Evolutionary conservation across 352 stramenopile species (phyloP).

Genomic region (Phytophthora melonis): DNA sequence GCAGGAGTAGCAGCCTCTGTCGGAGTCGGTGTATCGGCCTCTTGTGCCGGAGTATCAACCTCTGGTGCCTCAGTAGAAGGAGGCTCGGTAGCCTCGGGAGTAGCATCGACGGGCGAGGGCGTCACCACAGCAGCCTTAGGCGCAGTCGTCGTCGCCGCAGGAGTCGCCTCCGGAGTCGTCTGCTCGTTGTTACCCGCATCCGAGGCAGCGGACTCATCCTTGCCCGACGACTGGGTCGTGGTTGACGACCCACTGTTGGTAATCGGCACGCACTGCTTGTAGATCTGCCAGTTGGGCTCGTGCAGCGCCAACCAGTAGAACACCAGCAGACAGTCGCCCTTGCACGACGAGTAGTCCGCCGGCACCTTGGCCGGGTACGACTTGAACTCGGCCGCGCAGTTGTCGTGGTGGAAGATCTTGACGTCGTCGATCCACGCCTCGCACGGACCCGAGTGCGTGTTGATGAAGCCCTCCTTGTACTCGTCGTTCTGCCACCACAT

Average conservation of each 20-base stretch:
- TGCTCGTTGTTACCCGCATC: not conserved
- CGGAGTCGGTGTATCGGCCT: not conserved
- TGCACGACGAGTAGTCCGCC: slow-evolving; percentile 26
- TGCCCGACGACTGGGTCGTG: slow-evolving; percentile 14
- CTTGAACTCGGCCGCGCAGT: slow-evolving; percentile 43
- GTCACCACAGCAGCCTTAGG: not conserved
- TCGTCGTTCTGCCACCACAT: slow-evolving; percentile 50
- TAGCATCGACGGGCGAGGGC: not conserved
- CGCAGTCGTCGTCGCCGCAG: not conserved
- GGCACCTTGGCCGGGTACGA: slow-evolving; percentile 42
- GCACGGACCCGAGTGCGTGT: slow-evolving; percentile 45
- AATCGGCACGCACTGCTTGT: slow-evolving; percentile 45
- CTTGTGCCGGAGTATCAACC: not conserved
- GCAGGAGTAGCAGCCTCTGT: not conserved
- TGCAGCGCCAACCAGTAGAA: slow-evolving; percentile 37
- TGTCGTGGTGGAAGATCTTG: slow-evolving; percentile 32
- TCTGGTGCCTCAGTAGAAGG: not conserved
- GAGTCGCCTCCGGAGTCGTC: not conserved
- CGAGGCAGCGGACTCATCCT: not conserved
- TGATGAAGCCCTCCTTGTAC: slow-evolving; percentile 46
- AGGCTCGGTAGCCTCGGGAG: not conserved
- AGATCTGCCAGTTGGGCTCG: slow-evolving; percentile 38
- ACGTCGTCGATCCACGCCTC: slow-evolving; percentile 36
- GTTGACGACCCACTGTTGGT: slow-evolving; percentile 25
- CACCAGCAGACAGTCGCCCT: slow-evolving; percentile 23